Conservation (phyloP, 73 alveolate genomes). For the Urostyla sp. region DNA sequence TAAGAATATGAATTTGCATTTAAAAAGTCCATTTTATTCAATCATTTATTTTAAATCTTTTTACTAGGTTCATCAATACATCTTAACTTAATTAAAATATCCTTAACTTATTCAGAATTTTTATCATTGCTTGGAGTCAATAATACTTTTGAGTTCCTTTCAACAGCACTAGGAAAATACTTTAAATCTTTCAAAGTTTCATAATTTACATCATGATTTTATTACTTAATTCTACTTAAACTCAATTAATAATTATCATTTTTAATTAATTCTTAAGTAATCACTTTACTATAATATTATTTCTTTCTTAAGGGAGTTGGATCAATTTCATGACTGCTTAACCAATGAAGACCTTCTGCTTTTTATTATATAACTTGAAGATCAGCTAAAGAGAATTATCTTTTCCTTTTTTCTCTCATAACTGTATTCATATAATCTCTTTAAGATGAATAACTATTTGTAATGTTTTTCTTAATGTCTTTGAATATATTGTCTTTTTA, state of each 20-base stretch:
- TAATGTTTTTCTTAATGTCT: neutral
- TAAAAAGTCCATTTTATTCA: neutral
- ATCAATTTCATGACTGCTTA: slow-evolving; percentile 30
- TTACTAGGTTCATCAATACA: slow-evolving; percentile 21
- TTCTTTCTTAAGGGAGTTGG: neutral
- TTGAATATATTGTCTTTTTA: neutral
- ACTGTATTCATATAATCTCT: slow-evolving; percentile 23
- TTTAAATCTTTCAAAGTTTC: slow-evolving; percentile 26
- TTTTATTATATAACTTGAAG: neutral
- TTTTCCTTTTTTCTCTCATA: slow-evolving; percentile 12
- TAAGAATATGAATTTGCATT: neutral
- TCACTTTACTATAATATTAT: slow-evolving; percentile 1
- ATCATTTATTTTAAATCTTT: neutral
- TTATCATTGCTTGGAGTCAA: neutral
- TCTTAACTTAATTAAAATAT: slow-evolving; percentile 6
- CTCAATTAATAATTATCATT: slow-evolving; percentile 2
- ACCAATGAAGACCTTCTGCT: slow-evolving; percentile 37
- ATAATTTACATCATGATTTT: neutral
- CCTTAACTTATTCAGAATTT: slow-evolving; percentile 20
- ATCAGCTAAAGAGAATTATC: slow-evolving; percentile 13
- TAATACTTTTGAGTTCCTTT: neutral
- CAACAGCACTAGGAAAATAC: neutral
- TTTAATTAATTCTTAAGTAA: slow-evolving; percentile 5
- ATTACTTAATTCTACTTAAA: neutral
- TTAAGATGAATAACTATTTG: neutral